These are phyloP conservation scores for Coemansia sp. DNA, from an alignment of 192 early-diverging fungal genomes.

Conservation along the genomic window DNA sequence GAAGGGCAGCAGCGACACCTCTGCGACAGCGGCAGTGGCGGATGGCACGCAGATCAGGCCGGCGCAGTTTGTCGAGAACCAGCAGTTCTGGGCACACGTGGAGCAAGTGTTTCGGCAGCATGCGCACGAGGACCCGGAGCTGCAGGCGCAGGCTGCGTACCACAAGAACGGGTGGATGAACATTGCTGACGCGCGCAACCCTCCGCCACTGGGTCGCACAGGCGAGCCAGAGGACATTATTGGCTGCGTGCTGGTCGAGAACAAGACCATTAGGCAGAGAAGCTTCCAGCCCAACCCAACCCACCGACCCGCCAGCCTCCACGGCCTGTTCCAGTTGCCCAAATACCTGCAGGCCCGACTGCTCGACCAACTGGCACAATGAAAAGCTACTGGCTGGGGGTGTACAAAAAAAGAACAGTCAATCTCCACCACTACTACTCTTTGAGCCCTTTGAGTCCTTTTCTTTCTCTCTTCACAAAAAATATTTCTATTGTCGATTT, in stretches of 20 bases:
- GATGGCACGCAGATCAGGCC: constrained; percentile 17
- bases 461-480: constrained; percentile 3
- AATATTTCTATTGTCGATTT: constrained; percentile 11
- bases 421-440: no score
- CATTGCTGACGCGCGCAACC: constrained; percentile 41
- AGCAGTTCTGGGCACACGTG: constrained; percentile 33
- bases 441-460: not conserved
- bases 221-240: constrained; percentile 45
- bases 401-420: not conserved
- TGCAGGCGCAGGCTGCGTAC: constrained; percentile 45
- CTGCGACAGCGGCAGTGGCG: not conserved
- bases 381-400: not conserved
- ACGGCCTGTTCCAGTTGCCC: constrained; percentile 52
- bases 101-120: constrained; percentile 24
- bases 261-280: constrained; percentile 24
- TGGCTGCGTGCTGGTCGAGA: constrained; percentile 35
- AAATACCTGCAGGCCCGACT: constrained; percentile 34
- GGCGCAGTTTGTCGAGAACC: constrained; percentile 44
- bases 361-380: constrained; percentile 14
- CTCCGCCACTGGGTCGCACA: constrained; percentile 45
- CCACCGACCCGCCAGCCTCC: constrained; percentile 34
- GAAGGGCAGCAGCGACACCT: constrained; percentile 4
- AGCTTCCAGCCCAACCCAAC: constrained; percentile 41
- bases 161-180: constrained; percentile 53
- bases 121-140: constrained; percentile 49